phyloP scores from a whole-genome alignment of 495 filamentous ascomycete species.

The Acidiella bohemica region DNA sequence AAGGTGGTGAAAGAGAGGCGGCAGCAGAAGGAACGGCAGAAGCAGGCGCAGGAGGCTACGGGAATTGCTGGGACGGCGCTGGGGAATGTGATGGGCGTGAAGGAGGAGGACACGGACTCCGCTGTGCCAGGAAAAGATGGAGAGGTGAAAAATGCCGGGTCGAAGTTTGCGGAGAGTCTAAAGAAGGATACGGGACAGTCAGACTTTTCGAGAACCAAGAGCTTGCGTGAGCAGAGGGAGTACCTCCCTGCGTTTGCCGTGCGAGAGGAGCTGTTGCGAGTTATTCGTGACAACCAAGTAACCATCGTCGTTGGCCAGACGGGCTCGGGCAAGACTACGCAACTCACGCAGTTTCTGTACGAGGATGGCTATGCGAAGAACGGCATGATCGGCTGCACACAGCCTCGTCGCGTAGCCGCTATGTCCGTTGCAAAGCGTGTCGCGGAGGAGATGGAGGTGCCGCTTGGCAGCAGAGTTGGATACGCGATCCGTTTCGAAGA shows the following conservation, averaged over 20 bases:
- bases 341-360: slow-evolving; percentile 87
- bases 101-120: slow-evolving; percentile 87
- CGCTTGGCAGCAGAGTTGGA: slow-evolving; percentile 73
- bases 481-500: slow-evolving; percentile 99
- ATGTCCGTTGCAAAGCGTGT: slow-evolving; percentile 99
- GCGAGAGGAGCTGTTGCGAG: slow-evolving; percentile 81
- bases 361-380: slow-evolving; percentile 81
- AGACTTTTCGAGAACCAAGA: slow-evolving; percentile 84
- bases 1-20: slow-evolving; percentile 80
- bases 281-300: slow-evolving; percentile 95
- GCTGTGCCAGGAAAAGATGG: slow-evolving; percentile 45
- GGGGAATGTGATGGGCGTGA: slow-evolving; percentile 88
- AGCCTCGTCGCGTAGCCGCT: slow-evolving; percentile 86
- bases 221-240: slow-evolving; percentile 80
- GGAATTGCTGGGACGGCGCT: slow-evolving; percentile 83
- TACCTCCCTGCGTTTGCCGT: slow-evolving; percentile 95
- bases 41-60: slow-evolving; percentile 90
- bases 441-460: slow-evolving; percentile 98
- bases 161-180: slow-evolving; percentile 82
- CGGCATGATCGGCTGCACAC: slow-evolving; percentile 90
- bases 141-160: slow-evolving; percentile 55
- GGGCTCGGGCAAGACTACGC: slow-evolving; percentile 91
- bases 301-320: slow-evolving; percentile 94
- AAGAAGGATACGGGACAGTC: slow-evolving; percentile 65
- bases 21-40: slow-evolving; percentile 85